These are phyloP conservation scores for Dissoconium aciculare DNA, from an alignment of 2,329 filamentous ascomycete species.

Conservation along the genomic window DNA sequence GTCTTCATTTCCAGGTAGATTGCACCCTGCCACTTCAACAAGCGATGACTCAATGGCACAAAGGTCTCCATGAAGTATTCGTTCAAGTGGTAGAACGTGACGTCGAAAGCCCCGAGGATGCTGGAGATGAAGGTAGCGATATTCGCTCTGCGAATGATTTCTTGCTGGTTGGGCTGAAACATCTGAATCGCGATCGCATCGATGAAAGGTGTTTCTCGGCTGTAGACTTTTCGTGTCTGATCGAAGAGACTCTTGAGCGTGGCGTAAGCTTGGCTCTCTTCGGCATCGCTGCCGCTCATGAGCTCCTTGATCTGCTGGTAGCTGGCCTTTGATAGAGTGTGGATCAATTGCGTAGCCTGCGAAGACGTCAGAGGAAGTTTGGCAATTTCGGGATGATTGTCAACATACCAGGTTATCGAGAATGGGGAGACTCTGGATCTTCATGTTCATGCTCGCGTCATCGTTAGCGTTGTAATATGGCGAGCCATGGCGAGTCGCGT, in stretches of 20 bases:
- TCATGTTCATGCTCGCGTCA: conserved; percentile 33
- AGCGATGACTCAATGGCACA: conserved; percentile 41
- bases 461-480: conserved; percentile 22
- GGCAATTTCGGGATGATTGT: not conserved
- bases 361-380: conserved; percentile 4
- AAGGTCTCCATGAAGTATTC: conserved; percentile 50
- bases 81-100: conserved; percentile 49
- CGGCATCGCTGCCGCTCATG: conserved; percentile 28
- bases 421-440: conserved; percentile 45
- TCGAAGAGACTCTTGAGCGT: conserved; percentile 48
- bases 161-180: conserved; percentile 34
- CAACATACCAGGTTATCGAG: conserved; percentile 43
- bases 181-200: conserved; percentile 25
- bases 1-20: conserved; percentile 52
- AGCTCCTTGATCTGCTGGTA: conserved; percentile 43
- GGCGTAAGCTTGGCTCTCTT: conserved; percentile 43
- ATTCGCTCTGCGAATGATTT: conserved; percentile 48
- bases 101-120: conserved; percentile 46
- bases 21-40: conserved; percentile 45
- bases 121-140: conserved; percentile 49
- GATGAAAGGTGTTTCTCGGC: conserved; percentile 39
- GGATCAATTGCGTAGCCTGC: conserved; percentile 44
- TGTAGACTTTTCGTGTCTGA: conserved; percentile 48
- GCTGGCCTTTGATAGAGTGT: conserved; percentile 41
- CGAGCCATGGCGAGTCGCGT: conserved; percentile 8